Evolutionary conservation across 768 basidiomycete species (phyloP).

Genomic region (Kwoniella europaea): DNA sequence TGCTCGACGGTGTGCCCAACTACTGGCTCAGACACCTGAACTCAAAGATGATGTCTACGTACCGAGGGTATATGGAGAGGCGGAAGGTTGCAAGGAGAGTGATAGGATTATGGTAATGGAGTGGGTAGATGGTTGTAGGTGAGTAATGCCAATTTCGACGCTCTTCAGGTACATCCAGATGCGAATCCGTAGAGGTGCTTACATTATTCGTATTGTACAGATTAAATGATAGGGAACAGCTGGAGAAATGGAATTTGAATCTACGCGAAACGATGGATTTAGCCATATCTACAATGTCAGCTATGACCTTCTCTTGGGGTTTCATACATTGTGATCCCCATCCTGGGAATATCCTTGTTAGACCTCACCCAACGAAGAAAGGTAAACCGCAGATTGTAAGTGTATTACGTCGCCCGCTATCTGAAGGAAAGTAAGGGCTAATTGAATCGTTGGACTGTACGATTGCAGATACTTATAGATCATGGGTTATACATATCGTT

Average conservation of each 20-base stretch:
- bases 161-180: not conserved
- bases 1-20: conserved; percentile 70
- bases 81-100: conserved; percentile 60
- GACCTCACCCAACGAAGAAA: conserved; percentile 66
- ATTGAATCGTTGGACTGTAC: conserved; percentile 59
- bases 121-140: conserved; percentile 57
- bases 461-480: conserved; percentile 76
- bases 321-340: conserved; percentile 74
- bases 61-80: conserved; percentile 61
- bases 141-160: conserved; percentile 14
- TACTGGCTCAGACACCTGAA: conserved; percentile 72
- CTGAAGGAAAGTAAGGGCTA: not conserved
- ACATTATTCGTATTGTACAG: conserved; percentile 22
- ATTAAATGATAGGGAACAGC: conserved; percentile 57
- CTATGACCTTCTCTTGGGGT: conserved; percentile 88
- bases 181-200: not conserved
- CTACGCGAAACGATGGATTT: conserved; percentile 71
- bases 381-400: conserved; percentile 59
- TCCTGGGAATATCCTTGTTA: conserved; percentile 67
- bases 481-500: conserved; percentile 87
- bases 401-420: not conserved
- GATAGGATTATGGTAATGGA: conserved; percentile 67
- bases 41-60: conserved; percentile 76
- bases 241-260: conserved; percentile 56
- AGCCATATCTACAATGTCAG: conserved; percentile 83